Base-by-base conservation (phyloP, 306 rosid genomes). In the Corylus americana region DNA sequence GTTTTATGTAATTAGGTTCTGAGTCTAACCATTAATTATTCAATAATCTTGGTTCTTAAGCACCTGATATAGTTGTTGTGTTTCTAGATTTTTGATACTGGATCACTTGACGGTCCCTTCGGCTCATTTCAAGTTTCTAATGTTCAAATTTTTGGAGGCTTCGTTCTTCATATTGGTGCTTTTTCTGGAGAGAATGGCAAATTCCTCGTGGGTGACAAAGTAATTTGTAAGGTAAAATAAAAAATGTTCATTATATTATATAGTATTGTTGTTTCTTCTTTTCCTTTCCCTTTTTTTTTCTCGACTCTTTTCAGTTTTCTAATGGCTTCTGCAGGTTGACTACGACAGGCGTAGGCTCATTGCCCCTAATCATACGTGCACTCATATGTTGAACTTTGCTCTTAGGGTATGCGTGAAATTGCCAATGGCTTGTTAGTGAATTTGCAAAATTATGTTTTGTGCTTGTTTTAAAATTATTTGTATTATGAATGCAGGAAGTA, bases 331-430 rank as follows among this genome's bases (percentile, higher is more conserved):
- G 83, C 88, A 95, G 99, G 99, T 93, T 70, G 98, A 95, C 82
- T 95, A 91, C 37, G 89, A 69, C 75, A 91, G 99, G 81, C 98
- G 99, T 39, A 75, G 76, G 42, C 83, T 95, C 20, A 88, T 90
- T 80, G 98, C 99, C 47, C 99, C 99, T 44, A 95, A 95, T 81
- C 99, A 95, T 88, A 95, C 99, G 69, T 95, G 99, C 85, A 95
- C 99, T 1, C 99, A 95, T 79, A 93, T 95, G 86, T 89, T 95
- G 88, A 95, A 95, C 81, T 95, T 95, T 82, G 99, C 99, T 78
- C 97, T 95, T n/a, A 87, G 86, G 93, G 99, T 95, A 90, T 77
- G 89, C 64, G 70, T 44, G 51, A 64, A 76, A 66, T 72, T 27
- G 42, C 71, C 27, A 77, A 55, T 53, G 48, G 42, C 7, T 49